These are phyloP conservation scores for Colletotrichum viniferum DNA, from an alignment of 2,329 filamentous ascomycete genomes.

Conservation along the genomic window DNA sequence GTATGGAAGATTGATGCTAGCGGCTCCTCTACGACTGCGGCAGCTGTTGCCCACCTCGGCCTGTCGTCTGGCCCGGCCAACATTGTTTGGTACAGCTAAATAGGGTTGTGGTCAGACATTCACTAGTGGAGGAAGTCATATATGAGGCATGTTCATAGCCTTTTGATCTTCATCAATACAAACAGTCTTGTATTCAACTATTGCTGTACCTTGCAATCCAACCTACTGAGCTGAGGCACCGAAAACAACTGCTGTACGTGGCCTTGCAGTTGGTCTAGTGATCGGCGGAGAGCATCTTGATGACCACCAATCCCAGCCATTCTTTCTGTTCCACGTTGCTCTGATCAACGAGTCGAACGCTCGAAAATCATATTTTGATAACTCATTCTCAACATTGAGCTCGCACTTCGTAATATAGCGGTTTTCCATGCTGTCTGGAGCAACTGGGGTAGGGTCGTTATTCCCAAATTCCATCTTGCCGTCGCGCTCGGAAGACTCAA, in stretches of 20 bases:
- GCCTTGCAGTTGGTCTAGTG: background rate
- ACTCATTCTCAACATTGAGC: background rate
- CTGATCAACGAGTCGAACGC: background rate
- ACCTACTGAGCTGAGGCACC: background rate
- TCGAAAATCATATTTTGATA: background rate
- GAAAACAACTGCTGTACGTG: background rate
- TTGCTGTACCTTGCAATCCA: background rate
- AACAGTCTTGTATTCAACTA: background rate
- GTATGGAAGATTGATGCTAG: conserved; percentile 34
- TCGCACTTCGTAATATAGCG: background rate
- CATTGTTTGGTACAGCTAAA: conserved; percentile 13
- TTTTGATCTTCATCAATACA: background rate
- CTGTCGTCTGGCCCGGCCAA: background rate
- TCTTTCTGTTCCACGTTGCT: background rate
- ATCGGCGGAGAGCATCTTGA: background rate
- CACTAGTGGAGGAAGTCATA: background rate
- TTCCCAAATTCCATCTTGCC: background rate
- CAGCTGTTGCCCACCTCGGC: background rate
- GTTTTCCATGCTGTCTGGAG: background rate
- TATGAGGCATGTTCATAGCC: background rate
- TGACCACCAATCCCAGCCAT: background rate
- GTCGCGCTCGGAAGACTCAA: background rate
- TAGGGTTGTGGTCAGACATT: rapidly evolving
- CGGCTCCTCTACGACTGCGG: background rate
- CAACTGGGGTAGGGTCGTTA: background rate